Conservation (phyloP, 257 asterid species). For the Nicotiana undulata region DNA sequence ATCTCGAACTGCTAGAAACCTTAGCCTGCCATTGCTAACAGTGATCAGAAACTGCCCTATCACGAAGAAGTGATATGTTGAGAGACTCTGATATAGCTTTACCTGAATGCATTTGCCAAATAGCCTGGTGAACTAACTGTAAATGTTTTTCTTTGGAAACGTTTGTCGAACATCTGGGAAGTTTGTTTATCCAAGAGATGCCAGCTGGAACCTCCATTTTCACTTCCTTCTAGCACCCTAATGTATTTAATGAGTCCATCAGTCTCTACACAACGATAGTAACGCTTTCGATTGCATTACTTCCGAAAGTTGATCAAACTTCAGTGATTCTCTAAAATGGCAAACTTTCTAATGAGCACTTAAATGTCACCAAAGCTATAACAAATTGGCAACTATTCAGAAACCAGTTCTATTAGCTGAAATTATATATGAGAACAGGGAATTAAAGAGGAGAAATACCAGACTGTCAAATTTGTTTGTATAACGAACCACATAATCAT, state of each 20-base stretch:
- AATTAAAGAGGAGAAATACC: background rate
- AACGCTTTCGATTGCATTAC: background rate
- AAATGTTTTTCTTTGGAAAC: constrained; percentile 66
- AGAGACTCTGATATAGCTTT: background rate
- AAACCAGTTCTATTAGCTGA: background rate
- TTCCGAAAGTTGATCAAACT: background rate
- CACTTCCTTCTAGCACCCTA: constrained; percentile 91
- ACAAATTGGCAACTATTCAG: background rate
- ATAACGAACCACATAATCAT: background rate
- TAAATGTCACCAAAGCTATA: background rate
- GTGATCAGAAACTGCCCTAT: background rate
- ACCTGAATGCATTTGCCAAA: constrained; percentile 87
- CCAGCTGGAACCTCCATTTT: constrained; percentile 77
- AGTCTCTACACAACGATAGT: background rate
- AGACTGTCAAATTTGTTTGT: background rate
- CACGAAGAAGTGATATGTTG: background rate
- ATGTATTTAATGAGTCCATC: constrained; percentile 9
- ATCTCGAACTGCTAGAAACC: constrained; percentile 63
- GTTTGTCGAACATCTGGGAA: constrained; percentile 55
- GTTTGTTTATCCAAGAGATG: constrained; percentile 55
- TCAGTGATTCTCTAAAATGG: background rate
- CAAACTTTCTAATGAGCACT: background rate
- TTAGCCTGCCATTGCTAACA: constrained; percentile 41
- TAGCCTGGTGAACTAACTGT: constrained; percentile 35
- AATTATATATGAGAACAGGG: background rate